A percentile compares a stretch with the other conserved stretches of the same genome.
Evolutionary conservation across 805 yeast species (phyloP).

Genomic region (Saccharomycopsis oosterbeekiorum): DNA sequence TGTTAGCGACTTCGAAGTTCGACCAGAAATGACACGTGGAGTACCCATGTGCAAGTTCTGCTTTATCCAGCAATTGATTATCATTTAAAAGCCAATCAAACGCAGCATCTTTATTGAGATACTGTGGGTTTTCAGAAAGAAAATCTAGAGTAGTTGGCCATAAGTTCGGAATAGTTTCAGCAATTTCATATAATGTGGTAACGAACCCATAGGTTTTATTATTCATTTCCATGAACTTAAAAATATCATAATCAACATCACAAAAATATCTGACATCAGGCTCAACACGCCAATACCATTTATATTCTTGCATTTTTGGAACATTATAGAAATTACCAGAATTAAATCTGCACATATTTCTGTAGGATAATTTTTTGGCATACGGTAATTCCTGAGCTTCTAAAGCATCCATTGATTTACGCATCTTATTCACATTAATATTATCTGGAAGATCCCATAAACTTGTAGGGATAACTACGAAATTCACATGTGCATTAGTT

Average conservation of each 20-base stretch:
- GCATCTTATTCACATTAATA: conserved; percentile 40
- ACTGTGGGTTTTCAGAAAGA: conserved; percentile 41
- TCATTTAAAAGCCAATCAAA: conserved; percentile 43
- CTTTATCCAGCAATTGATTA: conserved; percentile 43
- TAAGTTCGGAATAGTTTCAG: conserved; percentile 41
- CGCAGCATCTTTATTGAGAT: conserved; percentile 43
- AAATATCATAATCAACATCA: conserved; percentile 54
- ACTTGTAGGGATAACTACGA: conserved; percentile 25
- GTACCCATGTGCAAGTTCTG: conserved; percentile 33
- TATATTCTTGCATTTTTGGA: conserved; percentile 47
- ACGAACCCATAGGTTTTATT: conserved; percentile 57
- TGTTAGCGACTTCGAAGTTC: conserved; percentile 74
- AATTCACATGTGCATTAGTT: conserved; percentile 25
- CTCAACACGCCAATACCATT: conserved; percentile 65
- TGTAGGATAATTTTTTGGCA: conserved; percentile 45
- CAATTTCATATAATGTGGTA: conserved; percentile 50
- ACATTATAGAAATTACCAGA: conserved; percentile 47
- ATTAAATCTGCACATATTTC: conserved; percentile 65
- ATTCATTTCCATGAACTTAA: conserved; percentile 50
- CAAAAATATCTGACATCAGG: conserved; percentile 53
- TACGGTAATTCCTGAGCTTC: conserved; percentile 42
- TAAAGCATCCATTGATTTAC: conserved; percentile 33
- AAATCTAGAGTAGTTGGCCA: conserved; percentile 56
- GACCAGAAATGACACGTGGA: conserved; percentile 83
- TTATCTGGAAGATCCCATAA: conserved; percentile 53